Base-by-base conservation (phyloP, 306 rosid genomes). In the Trifolium repens region DNA sequence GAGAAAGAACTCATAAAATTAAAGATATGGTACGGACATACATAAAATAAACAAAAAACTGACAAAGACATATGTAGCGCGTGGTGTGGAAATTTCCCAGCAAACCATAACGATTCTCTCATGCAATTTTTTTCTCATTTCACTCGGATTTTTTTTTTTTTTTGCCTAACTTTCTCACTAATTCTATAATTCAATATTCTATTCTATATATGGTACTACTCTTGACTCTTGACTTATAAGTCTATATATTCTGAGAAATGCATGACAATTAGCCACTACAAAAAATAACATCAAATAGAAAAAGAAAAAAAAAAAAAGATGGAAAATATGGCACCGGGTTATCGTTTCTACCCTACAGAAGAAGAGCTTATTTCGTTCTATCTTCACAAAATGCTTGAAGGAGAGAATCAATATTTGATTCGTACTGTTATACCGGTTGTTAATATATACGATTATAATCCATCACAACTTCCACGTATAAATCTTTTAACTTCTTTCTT, bases 281-380 rank as follows among this genome's bases (percentile, higher is more conserved):
- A 6, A 54, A 53, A 53, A 44, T 19, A 54, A 53, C 52, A 11
- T 5, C 6, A 35, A 5, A 39, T 9, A 5, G 6, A 13, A 40
- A 9, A 3, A 8, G 27, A 22, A 22, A 22, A 8, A 42, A 22
- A 8, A 42, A 15, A 26, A 7, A 44, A 14, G 10, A 89, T 91
- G 97, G 88, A 46, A 16, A 75, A 81, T 66, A 79, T 89, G 67
- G 73, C 91, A 71, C 94, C 93, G 8, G 97, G 98, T 77, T 91
- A 81, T 83, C 87, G 94, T 30, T 94, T 94, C 84, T 91, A 85
- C 80, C 98, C 97, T 0, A 93, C 97, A 2, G 97, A 93, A 81
- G 96, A 91, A 71, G 98, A 93, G 67, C 74, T 93, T 26, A 76
- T 94, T 52, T 80, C 87, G 0, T 91, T 91, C 81, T 91, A 91